Conservation (phyloP, 306 rosid species). For the Castanopsis chinensis region DNA sequence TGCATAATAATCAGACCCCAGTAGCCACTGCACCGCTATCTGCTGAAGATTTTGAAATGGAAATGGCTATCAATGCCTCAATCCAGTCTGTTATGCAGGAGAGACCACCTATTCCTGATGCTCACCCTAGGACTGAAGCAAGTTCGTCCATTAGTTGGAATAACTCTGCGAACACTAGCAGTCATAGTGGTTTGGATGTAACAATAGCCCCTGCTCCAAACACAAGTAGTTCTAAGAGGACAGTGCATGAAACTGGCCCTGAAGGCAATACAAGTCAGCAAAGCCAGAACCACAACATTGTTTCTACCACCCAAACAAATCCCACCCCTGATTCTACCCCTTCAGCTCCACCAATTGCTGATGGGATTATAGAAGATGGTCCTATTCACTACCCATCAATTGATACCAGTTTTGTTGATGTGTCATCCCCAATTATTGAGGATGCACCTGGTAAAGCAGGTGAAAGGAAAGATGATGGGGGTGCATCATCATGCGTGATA, state of each 20-base stretch:
- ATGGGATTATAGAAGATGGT: conserved; percentile 42
- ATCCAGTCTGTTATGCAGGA: conserved; percentile 60
- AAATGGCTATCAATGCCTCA: conserved; percentile 71
- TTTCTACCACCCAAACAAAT: conserved; percentile 18
- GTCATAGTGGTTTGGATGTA: conserved; percentile 40
- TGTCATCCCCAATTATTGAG: conserved; percentile 40
- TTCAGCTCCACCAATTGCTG: conserved; percentile 63
- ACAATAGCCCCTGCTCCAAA: conserved; percentile 26
- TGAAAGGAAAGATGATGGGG: conserved; percentile 41
- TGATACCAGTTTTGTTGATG: conserved; percentile 55
- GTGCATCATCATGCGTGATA: conserved; percentile 65
- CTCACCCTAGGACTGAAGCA: conserved; percentile 46
- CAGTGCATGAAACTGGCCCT: conserved; percentile 34
- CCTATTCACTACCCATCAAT: conserved; percentile 77
- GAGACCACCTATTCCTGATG: conserved; percentile 41
- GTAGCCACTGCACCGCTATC: conserved; percentile 70
- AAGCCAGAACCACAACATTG: conserved; percentile 20
- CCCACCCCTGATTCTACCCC: conserved; percentile 35
- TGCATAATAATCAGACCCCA: conserved; percentile 45
- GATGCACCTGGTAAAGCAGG: conserved; percentile 24
- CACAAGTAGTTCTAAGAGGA: conserved; percentile 14
- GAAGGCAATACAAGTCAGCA: conserved; percentile 31
- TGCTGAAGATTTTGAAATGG: conserved; percentile 70
- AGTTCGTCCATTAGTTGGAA: conserved; percentile 51
- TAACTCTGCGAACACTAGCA: conserved; percentile 16